A percentile compares a stretch with the other conserved stretches of the same genome.
phyloP scores from a whole-genome alignment of 2,329 filamentous ascomycete species.

The Magnaporthiopsis rhizophila region DNA sequence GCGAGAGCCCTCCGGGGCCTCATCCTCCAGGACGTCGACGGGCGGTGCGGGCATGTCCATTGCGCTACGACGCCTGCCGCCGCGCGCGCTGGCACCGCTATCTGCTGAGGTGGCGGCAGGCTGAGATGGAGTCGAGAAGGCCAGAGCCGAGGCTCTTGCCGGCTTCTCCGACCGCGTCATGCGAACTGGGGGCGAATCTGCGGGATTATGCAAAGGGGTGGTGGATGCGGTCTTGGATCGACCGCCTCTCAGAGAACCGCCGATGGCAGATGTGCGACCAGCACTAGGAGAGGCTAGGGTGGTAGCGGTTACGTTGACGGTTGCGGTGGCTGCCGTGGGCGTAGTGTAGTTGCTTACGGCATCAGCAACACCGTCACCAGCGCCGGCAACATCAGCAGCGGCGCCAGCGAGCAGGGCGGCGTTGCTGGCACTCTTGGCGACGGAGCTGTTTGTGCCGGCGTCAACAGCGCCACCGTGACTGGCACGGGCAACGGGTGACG shows the following conservation, averaged over 20 bases:
- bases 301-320: not conserved
- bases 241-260: not conserved
- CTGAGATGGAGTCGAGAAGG: constrained; percentile 27
- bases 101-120: constrained; percentile 12
- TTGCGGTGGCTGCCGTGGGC: not conserved
- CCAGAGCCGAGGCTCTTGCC: constrained; percentile 23
- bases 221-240: constrained; percentile 1
- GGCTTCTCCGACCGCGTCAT: constrained; percentile 13
- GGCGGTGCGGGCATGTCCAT: constrained; percentile 23
- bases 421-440: constrained; percentile 1
- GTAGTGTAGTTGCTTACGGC: not conserved
- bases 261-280: not conserved
- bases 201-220: not conserved
- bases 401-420: not conserved
- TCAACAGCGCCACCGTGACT: constrained; percentile 9
- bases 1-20: constrained; percentile 35
- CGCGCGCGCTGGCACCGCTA: constrained; percentile 4
- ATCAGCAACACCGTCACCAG: not conserved
- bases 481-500: not conserved
- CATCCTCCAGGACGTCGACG: constrained; percentile 30
- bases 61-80: constrained; percentile 24
- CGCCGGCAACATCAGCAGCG: not conserved
- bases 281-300: not conserved
- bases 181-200: not conserved
- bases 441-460: not conserved